These are phyloP conservation scores for Actinomortierella wolfii DNA, from an alignment of 371 early-diverging fungal species.

Conservation along the genomic window DNA sequence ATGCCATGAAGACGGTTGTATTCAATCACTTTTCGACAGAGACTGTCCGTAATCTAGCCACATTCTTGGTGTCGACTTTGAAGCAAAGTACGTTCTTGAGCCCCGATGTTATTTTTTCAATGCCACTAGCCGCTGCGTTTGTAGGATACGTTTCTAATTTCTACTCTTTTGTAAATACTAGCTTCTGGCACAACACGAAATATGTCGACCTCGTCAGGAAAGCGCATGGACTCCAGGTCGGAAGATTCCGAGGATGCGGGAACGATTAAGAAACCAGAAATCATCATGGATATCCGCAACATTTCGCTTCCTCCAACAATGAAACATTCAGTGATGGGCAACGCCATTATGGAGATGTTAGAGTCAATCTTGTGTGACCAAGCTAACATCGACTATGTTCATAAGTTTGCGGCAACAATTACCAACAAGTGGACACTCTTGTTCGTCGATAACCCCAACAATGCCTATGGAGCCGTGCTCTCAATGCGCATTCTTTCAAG, in stretches of 20 bases:
- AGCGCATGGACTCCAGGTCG: constrained; percentile 9
- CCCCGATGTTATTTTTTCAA: too few species aligned
- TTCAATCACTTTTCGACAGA: constrained; percentile 68
- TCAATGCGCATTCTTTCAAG: constrained; percentile 63
- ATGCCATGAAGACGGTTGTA: constrained; percentile 61
- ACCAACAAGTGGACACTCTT: constrained; percentile 77
- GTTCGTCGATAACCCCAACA: constrained; percentile 60
- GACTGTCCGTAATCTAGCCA: constrained; percentile 65
- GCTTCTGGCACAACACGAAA: neutral
- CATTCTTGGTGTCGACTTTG: constrained; percentile 71
- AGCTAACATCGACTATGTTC: constrained; percentile 49
- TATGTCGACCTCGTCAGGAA: neutral
- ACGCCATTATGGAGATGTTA: constrained; percentile 73
- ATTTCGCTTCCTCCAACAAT: constrained; percentile 26
- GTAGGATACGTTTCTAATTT: too few species aligned
- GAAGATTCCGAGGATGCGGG: neutral
- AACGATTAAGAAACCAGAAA: constrained; percentile 5
- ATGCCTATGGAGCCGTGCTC: constrained; percentile 65
- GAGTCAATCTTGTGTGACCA: constrained; percentile 67
- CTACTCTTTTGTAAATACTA: neutral
- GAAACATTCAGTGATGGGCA: constrained; percentile 63
- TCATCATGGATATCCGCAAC: constrained; percentile 51
- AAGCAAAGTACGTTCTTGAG: constrained; percentile 56
- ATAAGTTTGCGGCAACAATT: constrained; percentile 63
- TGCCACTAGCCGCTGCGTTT: too few species aligned